phyloP scores from a whole-genome alignment of 768 basidiomycete genomes.

The Piloderma croceum region DNA sequence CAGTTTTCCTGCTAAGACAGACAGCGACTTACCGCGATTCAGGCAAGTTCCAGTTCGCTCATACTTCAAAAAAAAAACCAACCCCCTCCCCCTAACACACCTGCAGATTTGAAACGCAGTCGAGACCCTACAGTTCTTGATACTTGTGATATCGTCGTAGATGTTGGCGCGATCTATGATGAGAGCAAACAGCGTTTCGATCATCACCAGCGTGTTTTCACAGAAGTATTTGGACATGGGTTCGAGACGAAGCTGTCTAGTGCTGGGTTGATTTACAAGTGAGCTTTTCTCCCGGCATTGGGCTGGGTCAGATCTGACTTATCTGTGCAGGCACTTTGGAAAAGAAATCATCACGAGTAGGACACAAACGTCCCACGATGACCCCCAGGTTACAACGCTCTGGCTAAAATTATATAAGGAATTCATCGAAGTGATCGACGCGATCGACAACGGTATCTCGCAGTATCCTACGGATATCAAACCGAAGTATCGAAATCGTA shows the following conservation, averaged over 20 bases:
- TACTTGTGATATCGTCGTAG: conserved; percentile 89
- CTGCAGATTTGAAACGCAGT: conserved; percentile 59
- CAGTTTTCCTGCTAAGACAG: conserved; percentile 80
- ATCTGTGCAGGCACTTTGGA: conserved; percentile 69
- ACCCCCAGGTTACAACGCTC: conserved; percentile 63
- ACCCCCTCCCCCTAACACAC: conserved; percentile 1
- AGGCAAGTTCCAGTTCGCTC: conserved; percentile 37
- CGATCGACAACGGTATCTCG: conserved; percentile 89
- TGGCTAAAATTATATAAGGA: conserved; percentile 94
- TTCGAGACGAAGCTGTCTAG: conserved; percentile 87
- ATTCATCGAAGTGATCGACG: conserved; percentile 93
- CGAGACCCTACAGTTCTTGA: conserved; percentile 68
- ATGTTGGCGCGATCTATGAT: conserved; percentile 92
- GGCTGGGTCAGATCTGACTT: too few species aligned
- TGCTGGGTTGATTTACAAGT: conserved; percentile 97
- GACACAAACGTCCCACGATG: conserved; percentile 43
- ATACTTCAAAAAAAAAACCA: background rate
- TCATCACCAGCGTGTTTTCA: conserved; percentile 94
- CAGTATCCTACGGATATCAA: conserved; percentile 66
- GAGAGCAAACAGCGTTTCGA: conserved; percentile 76
- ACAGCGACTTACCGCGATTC: conserved; percentile 73
- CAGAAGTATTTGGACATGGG: conserved; percentile 82
- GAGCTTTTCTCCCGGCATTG: conserved; percentile 25
- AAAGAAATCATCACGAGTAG: conserved; percentile 72
- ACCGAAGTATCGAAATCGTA: conserved; percentile 68